phyloP scores from a whole-genome alignment of 2,329 filamentous ascomycete species.

The Fusarium palustre region DNA sequence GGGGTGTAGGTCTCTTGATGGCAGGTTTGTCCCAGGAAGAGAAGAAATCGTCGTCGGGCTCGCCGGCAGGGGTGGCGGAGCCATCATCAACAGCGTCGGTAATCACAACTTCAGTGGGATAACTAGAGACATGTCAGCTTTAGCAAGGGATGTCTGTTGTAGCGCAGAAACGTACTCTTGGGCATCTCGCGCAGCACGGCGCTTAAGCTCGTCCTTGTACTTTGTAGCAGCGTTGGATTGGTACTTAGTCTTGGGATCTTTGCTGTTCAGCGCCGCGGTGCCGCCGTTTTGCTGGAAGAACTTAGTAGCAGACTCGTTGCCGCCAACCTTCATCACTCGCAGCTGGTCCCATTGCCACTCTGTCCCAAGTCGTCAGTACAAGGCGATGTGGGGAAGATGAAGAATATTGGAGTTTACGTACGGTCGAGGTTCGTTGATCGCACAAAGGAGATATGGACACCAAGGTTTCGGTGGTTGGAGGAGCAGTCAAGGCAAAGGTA shows the following conservation, averaged over 20 bases:
- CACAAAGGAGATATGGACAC: constrained; percentile 99
- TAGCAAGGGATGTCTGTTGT: not conserved
- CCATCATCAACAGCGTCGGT: constrained; percentile 79
- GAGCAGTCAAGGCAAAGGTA: constrained; percentile 99
- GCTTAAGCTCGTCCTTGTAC: constrained; percentile 97
- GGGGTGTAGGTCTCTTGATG: constrained; percentile 95
- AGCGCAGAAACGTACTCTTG: constrained; percentile 74
- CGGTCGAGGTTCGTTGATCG: constrained; percentile 98
- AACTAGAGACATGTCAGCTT: constrained; percentile 63
- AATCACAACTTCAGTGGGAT: constrained; percentile 86
- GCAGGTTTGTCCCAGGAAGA: constrained; percentile 98
- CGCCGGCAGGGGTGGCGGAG: constrained; percentile 80
- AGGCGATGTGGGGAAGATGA: not conserved
- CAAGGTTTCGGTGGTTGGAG: constrained; percentile 95
- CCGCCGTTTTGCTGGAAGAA: constrained; percentile 98
- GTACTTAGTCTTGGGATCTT: constrained; percentile 97
- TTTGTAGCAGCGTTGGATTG: constrained; percentile 92
- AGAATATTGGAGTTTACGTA: constrained; percentile 63
- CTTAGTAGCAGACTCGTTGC: constrained; percentile 97
- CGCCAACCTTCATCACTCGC: constrained; percentile 96
- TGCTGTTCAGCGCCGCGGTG: constrained; percentile 92
- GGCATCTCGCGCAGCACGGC: constrained; percentile 83
- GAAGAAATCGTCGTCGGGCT: constrained; percentile 96
- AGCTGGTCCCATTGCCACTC: constrained; percentile 99
- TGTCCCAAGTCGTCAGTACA: constrained; percentile 51